A percentile compares a stretch with the other conserved stretches of the same genome.
Evolutionary conservation across 768 basidiomycete genomes (phyloP).

Genomic region (Saitozyma sp.): DNA sequence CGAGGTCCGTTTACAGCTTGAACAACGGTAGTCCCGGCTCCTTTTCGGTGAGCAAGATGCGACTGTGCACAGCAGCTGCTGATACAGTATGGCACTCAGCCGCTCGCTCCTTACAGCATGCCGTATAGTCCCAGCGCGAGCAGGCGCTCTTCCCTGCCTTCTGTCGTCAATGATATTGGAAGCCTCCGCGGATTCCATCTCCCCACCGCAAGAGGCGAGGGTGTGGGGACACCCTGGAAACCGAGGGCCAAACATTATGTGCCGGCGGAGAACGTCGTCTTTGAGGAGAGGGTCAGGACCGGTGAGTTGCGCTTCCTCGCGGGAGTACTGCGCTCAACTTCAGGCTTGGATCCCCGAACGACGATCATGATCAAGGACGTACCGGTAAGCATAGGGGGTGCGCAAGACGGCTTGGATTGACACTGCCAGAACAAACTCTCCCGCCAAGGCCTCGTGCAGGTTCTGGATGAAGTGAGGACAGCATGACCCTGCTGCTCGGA

Average conservation of each 20-base stretch:
- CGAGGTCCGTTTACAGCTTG: too few species aligned
- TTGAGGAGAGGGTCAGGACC: constrained; percentile 31
- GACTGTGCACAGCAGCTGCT: too few species aligned
- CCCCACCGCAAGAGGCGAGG: not conserved
- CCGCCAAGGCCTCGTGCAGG: constrained; percentile 44
- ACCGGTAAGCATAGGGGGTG: constrained; percentile 29
- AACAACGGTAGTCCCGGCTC: too few species aligned
- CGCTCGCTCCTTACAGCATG: too few species aligned
- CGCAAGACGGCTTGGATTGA: not conserved
- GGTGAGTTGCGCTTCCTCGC: constrained; percentile 22
- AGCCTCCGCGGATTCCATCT: too few species aligned
- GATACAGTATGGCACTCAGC: too few species aligned
- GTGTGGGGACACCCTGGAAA: constrained; percentile 15
- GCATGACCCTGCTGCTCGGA: not conserved
- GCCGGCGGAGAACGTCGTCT: constrained; percentile 30
- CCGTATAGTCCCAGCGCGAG: too few species aligned
- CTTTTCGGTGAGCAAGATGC: too few species aligned
- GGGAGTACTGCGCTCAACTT: not conserved
- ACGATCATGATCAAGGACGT: constrained; percentile 53
- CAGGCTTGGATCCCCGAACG: constrained; percentile 45
- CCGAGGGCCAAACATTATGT: constrained; percentile 21
- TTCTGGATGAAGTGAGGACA: constrained; percentile 42
- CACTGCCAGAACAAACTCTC: constrained; percentile 45
- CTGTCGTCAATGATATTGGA: too few species aligned
- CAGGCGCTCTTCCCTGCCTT: too few species aligned